Evolutionary conservation across 163 green algal species (phyloP).

Genomic region (Scenedesmus sp.): DNA sequence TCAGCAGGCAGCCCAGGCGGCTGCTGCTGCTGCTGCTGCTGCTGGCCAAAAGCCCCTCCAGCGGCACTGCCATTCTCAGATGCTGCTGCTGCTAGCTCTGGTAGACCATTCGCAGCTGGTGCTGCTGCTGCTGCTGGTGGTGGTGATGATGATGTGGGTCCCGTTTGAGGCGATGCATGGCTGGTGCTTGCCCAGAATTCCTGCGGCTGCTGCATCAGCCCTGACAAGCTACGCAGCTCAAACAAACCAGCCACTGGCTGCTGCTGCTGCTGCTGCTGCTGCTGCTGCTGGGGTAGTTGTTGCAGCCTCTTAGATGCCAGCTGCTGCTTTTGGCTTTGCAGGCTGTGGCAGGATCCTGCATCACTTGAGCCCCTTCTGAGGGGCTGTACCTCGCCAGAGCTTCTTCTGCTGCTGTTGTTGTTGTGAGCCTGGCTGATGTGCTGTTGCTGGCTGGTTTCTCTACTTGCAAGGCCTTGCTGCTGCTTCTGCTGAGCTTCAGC

Average conservation of each 20-base stretch:
- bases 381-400: neutral
- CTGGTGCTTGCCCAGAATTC: neutral
- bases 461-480: neutral
- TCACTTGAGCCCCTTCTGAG: neutral
- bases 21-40: slow-evolving; percentile 16
- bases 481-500: neutral
- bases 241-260: neutral
- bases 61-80: neutral
- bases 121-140: neutral
- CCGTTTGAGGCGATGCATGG: neutral
- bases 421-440: neutral
- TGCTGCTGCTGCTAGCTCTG: neutral
- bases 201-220: slow-evolving; percentile 8
- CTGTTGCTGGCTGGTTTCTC: neutral
- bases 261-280: slow-evolving; percentile 17
- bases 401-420: slow-evolving; percentile 1
- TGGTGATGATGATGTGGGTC: neutral
- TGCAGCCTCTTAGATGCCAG: neutral
- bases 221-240: slow-evolving; percentile 23
- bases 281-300: neutral
- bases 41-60: neutral
- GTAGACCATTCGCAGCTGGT: neutral
- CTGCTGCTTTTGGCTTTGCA: neutral
- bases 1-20: neutral
- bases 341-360: neutral